A percentile compares a stretch with the other conserved stretches of the same genome.
These are phyloP conservation scores for Solanum pinnatisectum DNA, from an alignment of 257 asterid genomes.

Conservation along the genomic window DNA sequence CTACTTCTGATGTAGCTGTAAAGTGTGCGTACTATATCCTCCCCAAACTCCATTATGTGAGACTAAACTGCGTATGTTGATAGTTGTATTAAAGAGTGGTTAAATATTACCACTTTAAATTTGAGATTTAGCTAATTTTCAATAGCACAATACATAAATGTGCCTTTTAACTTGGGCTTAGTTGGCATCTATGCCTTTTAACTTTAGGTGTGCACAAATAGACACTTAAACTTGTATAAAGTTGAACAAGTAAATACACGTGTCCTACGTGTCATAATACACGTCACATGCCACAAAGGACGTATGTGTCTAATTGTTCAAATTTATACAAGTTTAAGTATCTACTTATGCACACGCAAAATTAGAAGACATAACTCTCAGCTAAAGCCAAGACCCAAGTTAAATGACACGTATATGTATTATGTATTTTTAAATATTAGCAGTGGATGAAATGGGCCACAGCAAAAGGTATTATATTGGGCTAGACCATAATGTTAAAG, in stretches of 20 bases:
- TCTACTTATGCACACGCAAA: too few relatives aligned
- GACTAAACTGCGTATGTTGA: fast-evolving
- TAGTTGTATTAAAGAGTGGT: background rate
- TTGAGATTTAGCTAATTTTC: background rate
- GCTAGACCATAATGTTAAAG: background rate
- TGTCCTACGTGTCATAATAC: fast-evolving
- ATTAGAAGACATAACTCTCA: background rate
- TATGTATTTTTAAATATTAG: fast-evolving
- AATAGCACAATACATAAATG: background rate
- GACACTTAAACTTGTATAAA: too few relatives aligned
- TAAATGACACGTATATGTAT: too few relatives aligned
- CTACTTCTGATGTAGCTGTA: background rate
- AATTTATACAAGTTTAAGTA: too few relatives aligned
- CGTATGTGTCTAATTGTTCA: fast-evolving
- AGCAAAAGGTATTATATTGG: background rate
- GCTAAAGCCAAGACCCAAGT: too few relatives aligned
- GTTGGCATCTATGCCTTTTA: background rate
- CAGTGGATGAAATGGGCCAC: background rate
- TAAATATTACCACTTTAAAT: background rate
- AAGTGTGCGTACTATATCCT: fast-evolving
- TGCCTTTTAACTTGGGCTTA: background rate
- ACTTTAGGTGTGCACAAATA: too few relatives aligned
- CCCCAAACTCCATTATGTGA: too few relatives aligned
- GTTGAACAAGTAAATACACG: background rate
- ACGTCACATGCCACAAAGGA: background rate